A percentile compares a stretch with the other conserved stretches of the same genome.
phyloP scores from a whole-genome alignment of 805 yeast genomes.

The Metschnikowia peoriensis region DNA sequence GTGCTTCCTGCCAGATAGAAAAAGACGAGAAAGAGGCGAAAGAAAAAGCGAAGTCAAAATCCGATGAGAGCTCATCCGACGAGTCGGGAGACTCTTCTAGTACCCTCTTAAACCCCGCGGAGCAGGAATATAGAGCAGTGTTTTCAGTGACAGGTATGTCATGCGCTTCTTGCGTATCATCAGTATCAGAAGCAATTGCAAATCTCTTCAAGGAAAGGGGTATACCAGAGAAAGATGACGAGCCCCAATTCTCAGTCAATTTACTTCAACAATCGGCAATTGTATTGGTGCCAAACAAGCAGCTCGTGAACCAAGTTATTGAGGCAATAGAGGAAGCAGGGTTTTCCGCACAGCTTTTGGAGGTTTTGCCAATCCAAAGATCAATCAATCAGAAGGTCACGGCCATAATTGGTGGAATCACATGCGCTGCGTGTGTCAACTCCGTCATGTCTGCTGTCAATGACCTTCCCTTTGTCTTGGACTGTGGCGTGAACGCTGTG shows the following conservation, averaged over 20 bases:
- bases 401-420: slow-evolving; percentile 70
- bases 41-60: not conserved
- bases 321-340: slow-evolving; percentile 31
- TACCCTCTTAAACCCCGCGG: slow-evolving; percentile 5
- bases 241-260: slow-evolving; percentile 48
- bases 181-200: slow-evolving; percentile 30
- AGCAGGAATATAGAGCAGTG: slow-evolving; percentile 43
- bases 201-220: slow-evolving; percentile 18
- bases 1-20: slow-evolving; percentile 39
- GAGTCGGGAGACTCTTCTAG: not conserved
- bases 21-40: slow-evolving; percentile 3
- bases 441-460: slow-evolving; percentile 49
- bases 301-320: slow-evolving; percentile 34
- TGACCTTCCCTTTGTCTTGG: slow-evolving; percentile 51
- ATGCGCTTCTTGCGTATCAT: slow-evolving; percentile 36
- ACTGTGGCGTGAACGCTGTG: slow-evolving; percentile 54
- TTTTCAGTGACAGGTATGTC: slow-evolving; percentile 50
- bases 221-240: slow-evolving; percentile 12
- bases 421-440: slow-evolving; percentile 69
- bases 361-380: slow-evolving; percentile 56
- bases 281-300: slow-evolving; percentile 52
- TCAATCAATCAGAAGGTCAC: slow-evolving; percentile 48
- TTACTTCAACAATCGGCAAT: slow-evolving; percentile 52
- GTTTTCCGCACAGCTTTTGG: slow-evolving; percentile 50
- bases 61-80: not conserved